phyloP scores from a whole-genome alignment of 495 filamentous ascomycete genomes.

The Aspergillus cristatus region DNA sequence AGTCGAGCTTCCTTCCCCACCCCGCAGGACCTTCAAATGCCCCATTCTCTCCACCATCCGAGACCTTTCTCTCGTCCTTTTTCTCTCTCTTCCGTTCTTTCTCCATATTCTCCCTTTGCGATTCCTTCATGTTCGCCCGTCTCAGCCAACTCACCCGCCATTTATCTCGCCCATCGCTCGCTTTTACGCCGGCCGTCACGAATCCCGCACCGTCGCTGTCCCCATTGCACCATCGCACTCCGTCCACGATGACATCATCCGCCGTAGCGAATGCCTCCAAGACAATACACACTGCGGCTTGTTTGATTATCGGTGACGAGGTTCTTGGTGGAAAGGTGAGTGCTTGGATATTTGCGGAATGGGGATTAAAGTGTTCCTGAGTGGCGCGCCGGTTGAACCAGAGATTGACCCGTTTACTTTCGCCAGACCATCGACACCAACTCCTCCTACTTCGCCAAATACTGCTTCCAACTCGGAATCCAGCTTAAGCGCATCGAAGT shows the following conservation, averaged over 20 bases:
- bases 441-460: slow-evolving; percentile 83
- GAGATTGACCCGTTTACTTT: background rate
- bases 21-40: background rate
- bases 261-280: slow-evolving; percentile 39
- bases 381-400: background rate
- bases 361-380: background rate
- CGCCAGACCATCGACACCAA: slow-evolving; percentile 78
- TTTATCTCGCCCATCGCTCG: slow-evolving; percentile 52
- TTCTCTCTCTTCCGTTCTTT: background rate
- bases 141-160: slow-evolving; percentile 66
- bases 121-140: slow-evolving; percentile 58
- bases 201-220: slow-evolving; percentile 30
- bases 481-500: slow-evolving; percentile 83
- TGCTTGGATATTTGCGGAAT: background rate
- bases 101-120: background rate
- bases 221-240: slow-evolving; percentile 13
- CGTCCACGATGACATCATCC: slow-evolving; percentile 47
- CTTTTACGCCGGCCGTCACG: slow-evolving; percentile 31
- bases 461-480: slow-evolving; percentile 87
- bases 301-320: slow-evolving; percentile 93
- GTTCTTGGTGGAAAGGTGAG: slow-evolving; percentile 89
- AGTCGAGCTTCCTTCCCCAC: too few species aligned
- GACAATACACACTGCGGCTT: slow-evolving; percentile 82
- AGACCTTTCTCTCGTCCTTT: too few species aligned
- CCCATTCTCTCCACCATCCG: slow-evolving; percentile 1